Evolutionary conservation across 108 stramenopile species (phyloP).

Genomic region (Cyclotella baltica): DNA sequence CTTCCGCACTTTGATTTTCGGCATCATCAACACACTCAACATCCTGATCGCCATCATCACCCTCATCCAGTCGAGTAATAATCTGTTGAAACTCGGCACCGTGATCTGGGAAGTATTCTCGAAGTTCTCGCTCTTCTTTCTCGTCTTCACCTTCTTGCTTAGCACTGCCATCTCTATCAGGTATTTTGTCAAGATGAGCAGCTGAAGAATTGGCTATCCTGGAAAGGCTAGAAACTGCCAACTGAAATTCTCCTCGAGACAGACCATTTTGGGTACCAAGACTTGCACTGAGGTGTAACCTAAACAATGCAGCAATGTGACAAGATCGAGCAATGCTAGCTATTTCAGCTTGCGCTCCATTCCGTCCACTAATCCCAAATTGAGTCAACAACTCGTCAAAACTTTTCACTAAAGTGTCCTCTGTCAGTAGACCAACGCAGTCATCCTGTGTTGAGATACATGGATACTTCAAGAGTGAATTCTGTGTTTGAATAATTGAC

Average conservation of each 20-base stretch:
- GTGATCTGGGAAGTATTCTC: slow-evolving; percentile 94
- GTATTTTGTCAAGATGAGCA: slow-evolving; percentile 11
- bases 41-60: slow-evolving; percentile 26
- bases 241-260: slow-evolving; percentile 15
- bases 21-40: slow-evolving; percentile 44
- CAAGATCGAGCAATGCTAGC: slow-evolving; percentile 26
- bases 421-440: slow-evolving; percentile 14
- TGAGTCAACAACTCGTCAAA: slow-evolving; percentile 34
- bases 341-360: slow-evolving; percentile 26
- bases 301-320: slow-evolving; percentile 41
- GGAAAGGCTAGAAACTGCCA: slow-evolving; percentile 33
- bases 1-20: slow-evolving; percentile 24
- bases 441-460: slow-evolving; percentile 27
- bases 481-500: slow-evolving; percentile 38
- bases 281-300: slow-evolving; percentile 27
- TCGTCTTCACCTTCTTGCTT: slow-evolving; percentile 43
- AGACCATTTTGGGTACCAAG: slow-evolving; percentile 2
- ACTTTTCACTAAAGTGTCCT: slow-evolving; percentile 11
- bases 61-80: slow-evolving; percentile 35
- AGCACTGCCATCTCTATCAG: background rate
- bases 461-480: slow-evolving; percentile 50
- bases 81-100: slow-evolving; percentile 72
- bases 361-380: slow-evolving; percentile 28
- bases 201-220: slow-evolving; percentile 30
- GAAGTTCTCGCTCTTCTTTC: slow-evolving; percentile 64